Base-by-base conservation (phyloP, 176 grass and related monocot species). In the Oryza longistaminata region DNA sequence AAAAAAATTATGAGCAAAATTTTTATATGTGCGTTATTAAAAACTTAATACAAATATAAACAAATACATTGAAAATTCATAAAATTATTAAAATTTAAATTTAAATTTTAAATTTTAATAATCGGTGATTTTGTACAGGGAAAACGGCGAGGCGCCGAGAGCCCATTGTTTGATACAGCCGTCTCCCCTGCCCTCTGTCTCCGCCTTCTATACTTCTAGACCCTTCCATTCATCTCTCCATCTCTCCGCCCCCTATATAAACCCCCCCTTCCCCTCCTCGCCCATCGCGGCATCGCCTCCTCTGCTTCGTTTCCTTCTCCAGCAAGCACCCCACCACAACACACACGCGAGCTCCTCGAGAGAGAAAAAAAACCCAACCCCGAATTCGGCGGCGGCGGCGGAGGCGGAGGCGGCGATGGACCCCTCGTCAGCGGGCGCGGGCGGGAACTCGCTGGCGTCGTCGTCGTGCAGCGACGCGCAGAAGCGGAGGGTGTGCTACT, bases 401-500 rank as follows among this genome's bases (percentile, higher is more conserved):
- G 35, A 7, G 35, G 26, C 71, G 79, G 17, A 42, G 81, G 70
- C 5, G 39, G 78, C 76, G 71, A 90, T 90, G 89, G 89, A 90
- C 49, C 75, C 50, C 62, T 75, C 85, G 1, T 78, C 89, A 37
- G 68, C 80, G 29, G 75, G 85, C 48, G 71, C 79, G 49, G 92
- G 92, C 45, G 92, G 95, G 62, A 92, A 92, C 83, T 97, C 95
- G 52, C 88, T 97, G 65, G 81, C 90, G 29, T 84, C 92, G 46
- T 65, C 87, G 7, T 90, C 53, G 5, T 16, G 95, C 0, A 13
- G 86, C 22, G 95, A 94, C 75, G 92, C 69, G n/a, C 62, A 68
- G 74, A 97, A 97, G 92, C 95, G 95, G 40, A 91, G 91, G 17
- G 95, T 97, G 21, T 97, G 95, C 86, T 97, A 97, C 92, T 97